A percentile compares a stretch with the other conserved stretches of the same genome.
phyloP scores from a whole-genome alignment of 192 early-diverging fungal species.

The Geranomyces variabilis region DNA sequence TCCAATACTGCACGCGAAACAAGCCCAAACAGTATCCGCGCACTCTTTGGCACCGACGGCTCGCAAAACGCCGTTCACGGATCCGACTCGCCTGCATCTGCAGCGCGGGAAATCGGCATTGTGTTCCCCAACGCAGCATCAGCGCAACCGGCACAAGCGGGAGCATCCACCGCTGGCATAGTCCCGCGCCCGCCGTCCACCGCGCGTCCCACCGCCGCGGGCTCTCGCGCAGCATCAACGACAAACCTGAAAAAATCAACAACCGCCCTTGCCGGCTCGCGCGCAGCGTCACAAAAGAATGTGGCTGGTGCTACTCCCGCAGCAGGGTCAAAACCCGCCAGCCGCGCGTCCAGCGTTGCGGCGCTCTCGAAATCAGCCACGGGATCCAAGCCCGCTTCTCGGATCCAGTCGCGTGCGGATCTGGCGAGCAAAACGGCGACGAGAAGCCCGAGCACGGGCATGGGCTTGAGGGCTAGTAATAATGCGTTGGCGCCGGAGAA shows the following conservation, averaged over 20 bases:
- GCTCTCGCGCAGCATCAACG: neutral
- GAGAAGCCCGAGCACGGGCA: neutral
- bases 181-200: conserved; percentile 2
- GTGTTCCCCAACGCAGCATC: neutral
- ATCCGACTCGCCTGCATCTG: conserved; percentile 57
- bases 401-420: neutral
- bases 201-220: neutral
- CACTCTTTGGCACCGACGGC: conserved; percentile 60
- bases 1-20: conserved; percentile 54
- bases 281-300: conserved; percentile 5
- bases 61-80: conserved; percentile 64
- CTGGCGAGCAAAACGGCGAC: neutral
- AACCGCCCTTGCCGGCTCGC: neutral
- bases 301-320: neutral
- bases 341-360: neutral
- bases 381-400: neutral
- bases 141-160: neutral
- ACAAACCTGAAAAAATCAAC: neutral
- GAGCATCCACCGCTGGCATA: neutral
- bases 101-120: conserved; percentile 45
- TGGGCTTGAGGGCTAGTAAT: neutral
- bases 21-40: conserved; percentile 52
- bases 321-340: neutral
- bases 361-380: neutral
- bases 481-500: neutral